phyloP scores from a whole-genome alignment of 306 rosid species.

The Calophaca sinica region DNA sequence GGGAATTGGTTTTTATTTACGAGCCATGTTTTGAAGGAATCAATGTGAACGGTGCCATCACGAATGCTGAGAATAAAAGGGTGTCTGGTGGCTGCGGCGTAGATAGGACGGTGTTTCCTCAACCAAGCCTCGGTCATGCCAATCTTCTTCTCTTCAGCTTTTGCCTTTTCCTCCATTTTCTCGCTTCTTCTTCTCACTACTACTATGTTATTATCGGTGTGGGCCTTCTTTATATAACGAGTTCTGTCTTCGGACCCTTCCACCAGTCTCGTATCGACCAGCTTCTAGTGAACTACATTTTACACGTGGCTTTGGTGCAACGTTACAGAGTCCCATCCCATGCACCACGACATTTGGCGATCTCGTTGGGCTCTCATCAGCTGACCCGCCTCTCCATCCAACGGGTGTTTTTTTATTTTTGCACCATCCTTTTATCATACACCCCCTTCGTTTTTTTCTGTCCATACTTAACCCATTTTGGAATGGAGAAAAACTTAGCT shows the following conservation, averaged over 20 bases:
- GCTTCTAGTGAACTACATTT: not conserved
- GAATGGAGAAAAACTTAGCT: no score
- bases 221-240: no score
- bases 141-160: slow-evolving; percentile 47
- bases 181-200: not conserved
- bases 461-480: no score
- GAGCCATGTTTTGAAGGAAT: slow-evolving; percentile 83
- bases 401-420: no score
- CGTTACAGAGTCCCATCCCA: not conserved
- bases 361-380: slow-evolving; percentile 10
- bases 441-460: no score
- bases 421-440: no score
- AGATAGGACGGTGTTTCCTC: slow-evolving; percentile 68
- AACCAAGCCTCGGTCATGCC: slow-evolving; percentile 63
- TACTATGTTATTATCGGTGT: not conserved
- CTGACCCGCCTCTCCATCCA: not conserved
- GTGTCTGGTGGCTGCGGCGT: slow-evolving; percentile 72
- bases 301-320: slow-evolving; percentile 30
- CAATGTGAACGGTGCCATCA: slow-evolving; percentile 64
- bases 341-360: slow-evolving; percentile 42
- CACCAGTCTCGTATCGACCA: not conserved
- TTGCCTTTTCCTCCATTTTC: slow-evolving; percentile 42
- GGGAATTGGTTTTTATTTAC: slow-evolving; percentile 40
- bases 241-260: no score
- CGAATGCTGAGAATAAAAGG: slow-evolving; percentile 74